These are phyloP conservation scores for Aaosphaeria pasadenensis DNA, from an alignment of 2,329 filamentous ascomycete species.

Conservation along the genomic window DNA sequence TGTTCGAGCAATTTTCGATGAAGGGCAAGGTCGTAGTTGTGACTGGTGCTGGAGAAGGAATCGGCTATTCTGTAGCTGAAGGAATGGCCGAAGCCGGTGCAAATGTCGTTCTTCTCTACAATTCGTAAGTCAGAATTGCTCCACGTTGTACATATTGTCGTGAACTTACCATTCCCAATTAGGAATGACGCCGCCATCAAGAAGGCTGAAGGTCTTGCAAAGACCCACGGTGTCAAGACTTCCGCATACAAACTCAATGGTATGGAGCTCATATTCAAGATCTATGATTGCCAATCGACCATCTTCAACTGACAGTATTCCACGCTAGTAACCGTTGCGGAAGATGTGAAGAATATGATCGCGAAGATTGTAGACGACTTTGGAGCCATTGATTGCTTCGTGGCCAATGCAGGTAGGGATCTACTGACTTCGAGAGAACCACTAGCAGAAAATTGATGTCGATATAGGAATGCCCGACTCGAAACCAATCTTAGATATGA, in stretches of 20 bases:
- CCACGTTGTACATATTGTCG: not conserved
- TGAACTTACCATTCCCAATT: not conserved
- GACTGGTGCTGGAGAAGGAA: conserved; percentile 52
- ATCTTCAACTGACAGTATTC: conserved; percentile 1
- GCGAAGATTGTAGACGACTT: conserved; percentile 66
- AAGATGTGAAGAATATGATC: conserved; percentile 55
- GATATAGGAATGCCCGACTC: conserved; percentile 47
- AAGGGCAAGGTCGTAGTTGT: conserved; percentile 42
- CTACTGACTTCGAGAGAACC: no score
- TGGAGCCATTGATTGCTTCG: conserved; percentile 61
- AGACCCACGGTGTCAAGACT: conserved; percentile 57
- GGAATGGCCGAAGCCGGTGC: conserved; percentile 41
- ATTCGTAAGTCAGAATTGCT: conserved; percentile 8
- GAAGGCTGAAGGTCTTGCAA: conserved; percentile 57
- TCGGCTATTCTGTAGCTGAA: conserved; percentile 46
- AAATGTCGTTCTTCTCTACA: conserved; percentile 47
- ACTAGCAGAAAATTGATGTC: not conserved
- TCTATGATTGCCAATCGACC: not conserved
- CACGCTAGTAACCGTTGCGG: conserved; percentile 39
- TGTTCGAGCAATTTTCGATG: conserved; percentile 30
- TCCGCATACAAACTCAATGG: conserved; percentile 64
- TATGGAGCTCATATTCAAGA: not conserved
- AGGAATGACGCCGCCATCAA: not conserved
- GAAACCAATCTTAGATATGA: conserved; percentile 55
- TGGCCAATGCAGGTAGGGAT: conserved; percentile 56